Base-by-base conservation (phyloP, 2,329 filamentous ascomycete genomes). In the Ambrosiella beaveri region DNA sequence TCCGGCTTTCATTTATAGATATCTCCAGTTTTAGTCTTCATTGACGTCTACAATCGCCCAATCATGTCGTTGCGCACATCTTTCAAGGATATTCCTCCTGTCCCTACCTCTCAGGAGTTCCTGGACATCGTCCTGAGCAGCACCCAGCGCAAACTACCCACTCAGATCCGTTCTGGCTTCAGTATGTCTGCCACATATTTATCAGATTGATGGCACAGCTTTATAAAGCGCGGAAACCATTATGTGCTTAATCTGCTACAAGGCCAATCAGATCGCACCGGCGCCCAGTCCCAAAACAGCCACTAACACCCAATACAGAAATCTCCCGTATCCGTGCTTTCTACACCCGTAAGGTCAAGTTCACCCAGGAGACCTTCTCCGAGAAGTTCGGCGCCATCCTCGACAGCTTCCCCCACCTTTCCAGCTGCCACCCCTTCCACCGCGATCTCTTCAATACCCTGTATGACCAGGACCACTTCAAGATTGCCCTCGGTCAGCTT, bases 341-440 rank as follows among this genome's bases (percentile, higher is more conserved):
- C 74, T 97, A 97, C 72, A 96, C 91, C 51, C 79, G 93, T 70
- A 97, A 97, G 74, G 90, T 96, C 78, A 97, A 97, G 73, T 98
- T 89, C 73, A 96, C 93, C 5, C 85, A 91, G 68, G 93, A 98
- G 74, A 97, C 91, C 47, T 96, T 96, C 71, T 83, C 84, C 63
- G 93, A 98, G 71, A 97, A 97, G 74, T 82, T 98, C 64, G 81
- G 82, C 64, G 80, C 84, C 61, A 96, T 96, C 67, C 82, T 97
- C 67, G 87, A 95, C 70, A 88, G 86, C 65, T 96, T 98, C 68
- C 93, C 93, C 58, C 82, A 90, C 60, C 78, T 98, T 57, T 84
- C 88, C 69, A 93, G 98, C 69, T 91, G 96, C 68, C 91, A 96
- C 69, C 90, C 91, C 57, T 96, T 96, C 76, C 90, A 85, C 81